Base-by-base conservation (phyloP, 148 eudicot genomes). In the Vaccinium vitisidaea region DNA sequence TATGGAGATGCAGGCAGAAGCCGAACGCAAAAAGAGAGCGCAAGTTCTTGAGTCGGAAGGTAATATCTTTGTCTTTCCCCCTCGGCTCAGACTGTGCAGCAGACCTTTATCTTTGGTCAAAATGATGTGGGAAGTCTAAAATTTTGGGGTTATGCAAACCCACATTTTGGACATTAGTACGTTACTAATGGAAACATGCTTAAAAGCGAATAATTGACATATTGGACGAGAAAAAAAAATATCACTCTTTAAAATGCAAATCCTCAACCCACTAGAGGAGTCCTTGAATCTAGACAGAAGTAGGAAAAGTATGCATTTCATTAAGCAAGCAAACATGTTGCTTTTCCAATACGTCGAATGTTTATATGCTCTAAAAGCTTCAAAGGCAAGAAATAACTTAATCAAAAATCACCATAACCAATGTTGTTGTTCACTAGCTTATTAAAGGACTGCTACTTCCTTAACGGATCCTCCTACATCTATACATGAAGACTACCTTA, bases 1-100 rank as follows among this genome's bases (percentile, higher is more conserved):
- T 77, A 97, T 97, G 99, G 99, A 94, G 86, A 93, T 94, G 98
- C 99, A 95, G 87, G 99, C 98, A 65, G 99, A 97, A 91, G 99
- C 99, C 13, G 99, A 97, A 82, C 93, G 98, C 84, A 95, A 90
- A 88, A 97, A 88, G 89, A 94, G 99, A 92, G 99, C 99, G 76
- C 94, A 84, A 84, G 89, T 97, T 84, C 90, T 95, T 83, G 98
- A 94, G 89, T 95, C 99, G 25, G 99, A 97, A 94, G 99, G 99
- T 97, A 75, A 79, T 87, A 75, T 43, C 54, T 85, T 85, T 79
- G 14, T 48, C 52, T 18, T 13, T 63, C n/a, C 19, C 30, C 55
- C 69, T 21, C 53, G 32, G 19, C 23, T 58, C 4, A 80, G 59
- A 81, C n/a, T 0, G 50, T 48, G 53, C n/a, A 13, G 12, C 23